Conservation (phyloP, 2,329 filamentous ascomycete species). For the Acrocalymma vagum region DNA sequence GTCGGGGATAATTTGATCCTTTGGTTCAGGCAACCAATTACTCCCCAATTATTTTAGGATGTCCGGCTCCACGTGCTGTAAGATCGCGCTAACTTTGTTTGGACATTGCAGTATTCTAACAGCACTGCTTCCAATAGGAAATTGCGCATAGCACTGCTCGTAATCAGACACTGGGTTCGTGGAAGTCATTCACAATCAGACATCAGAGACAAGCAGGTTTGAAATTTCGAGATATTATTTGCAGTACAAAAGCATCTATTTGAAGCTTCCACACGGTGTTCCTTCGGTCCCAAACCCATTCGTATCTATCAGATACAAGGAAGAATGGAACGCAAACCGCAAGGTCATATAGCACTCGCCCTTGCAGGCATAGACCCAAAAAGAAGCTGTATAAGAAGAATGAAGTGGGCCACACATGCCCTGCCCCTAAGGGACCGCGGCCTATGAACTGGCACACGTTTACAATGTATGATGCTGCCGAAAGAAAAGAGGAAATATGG, state of each 20-base stretch:
- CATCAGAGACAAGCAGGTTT: background rate
- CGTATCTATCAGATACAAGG: background rate
- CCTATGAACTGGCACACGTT: constrained; percentile 14
- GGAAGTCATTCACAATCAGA: background rate
- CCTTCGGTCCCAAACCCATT: background rate
- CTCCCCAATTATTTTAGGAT: no score
- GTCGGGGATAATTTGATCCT: no score
- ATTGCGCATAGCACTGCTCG: no score
- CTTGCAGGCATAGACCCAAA: background rate
- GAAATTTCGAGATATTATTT: background rate
- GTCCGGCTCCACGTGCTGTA: no score
- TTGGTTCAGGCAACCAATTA: no score
- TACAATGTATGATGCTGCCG: constrained; percentile 9
- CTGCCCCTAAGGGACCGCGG: constrained; percentile 5
- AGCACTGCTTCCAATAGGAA: no score
- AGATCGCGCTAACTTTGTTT: no score
- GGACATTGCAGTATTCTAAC: no score
- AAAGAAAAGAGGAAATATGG: constrained; percentile 11
- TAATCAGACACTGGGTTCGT: background rate
- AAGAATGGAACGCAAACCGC: background rate
- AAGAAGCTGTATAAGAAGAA: background rate
- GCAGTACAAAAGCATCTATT: constrained; percentile 6
- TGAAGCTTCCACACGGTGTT: constrained; percentile 1
- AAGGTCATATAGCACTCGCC: background rate
- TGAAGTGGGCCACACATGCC: background rate